Evolutionary conservation across 2,329 filamentous ascomycete species (phyloP).

Genomic region (Canariomyces notabilis): DNA sequence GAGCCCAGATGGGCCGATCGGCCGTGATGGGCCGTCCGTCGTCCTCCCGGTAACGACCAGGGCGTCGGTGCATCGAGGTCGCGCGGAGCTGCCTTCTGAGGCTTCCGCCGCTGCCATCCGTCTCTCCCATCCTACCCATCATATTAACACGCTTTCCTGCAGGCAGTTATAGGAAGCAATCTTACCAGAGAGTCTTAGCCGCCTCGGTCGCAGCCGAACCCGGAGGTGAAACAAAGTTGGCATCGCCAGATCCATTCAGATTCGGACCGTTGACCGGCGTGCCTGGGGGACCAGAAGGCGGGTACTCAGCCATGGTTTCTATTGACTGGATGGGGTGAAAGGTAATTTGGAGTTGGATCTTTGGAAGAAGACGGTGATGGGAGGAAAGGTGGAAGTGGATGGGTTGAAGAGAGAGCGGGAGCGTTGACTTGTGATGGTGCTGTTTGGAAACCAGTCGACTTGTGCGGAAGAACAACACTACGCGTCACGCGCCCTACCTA

Average conservation of each 20-base stretch:
- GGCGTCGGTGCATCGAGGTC: conserved; percentile 33
- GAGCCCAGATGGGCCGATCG: conserved; percentile 19
- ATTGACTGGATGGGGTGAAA: background rate
- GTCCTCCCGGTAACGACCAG: conserved; percentile 26
- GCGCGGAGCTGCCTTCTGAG: conserved; percentile 4
- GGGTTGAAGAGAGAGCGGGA: no score
- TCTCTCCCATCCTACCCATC: conserved; percentile 39
- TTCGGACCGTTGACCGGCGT: conserved; percentile 20
- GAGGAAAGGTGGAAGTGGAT: no score
- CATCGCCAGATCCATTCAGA: conserved; percentile 29
- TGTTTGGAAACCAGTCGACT: background rate
- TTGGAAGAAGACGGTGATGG: no score
- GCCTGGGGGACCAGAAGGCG: conserved; percentile 19
- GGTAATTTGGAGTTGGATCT: no score
- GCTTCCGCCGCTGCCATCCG: background rate
- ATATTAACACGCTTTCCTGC: background rate
- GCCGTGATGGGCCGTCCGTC: conserved; percentile 10
- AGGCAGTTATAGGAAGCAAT: background rate
- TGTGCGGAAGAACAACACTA: background rate
- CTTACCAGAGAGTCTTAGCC: conserved; percentile 56
- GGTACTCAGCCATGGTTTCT: conserved; percentile 25
- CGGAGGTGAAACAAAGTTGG: conserved; percentile 20
- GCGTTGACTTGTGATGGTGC: background rate
- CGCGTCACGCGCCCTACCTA: background rate
- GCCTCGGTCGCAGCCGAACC: conserved; percentile 36